Base-by-base conservation (phyloP, 78 protist species). In the Monosiga brevicollis region DNA sequence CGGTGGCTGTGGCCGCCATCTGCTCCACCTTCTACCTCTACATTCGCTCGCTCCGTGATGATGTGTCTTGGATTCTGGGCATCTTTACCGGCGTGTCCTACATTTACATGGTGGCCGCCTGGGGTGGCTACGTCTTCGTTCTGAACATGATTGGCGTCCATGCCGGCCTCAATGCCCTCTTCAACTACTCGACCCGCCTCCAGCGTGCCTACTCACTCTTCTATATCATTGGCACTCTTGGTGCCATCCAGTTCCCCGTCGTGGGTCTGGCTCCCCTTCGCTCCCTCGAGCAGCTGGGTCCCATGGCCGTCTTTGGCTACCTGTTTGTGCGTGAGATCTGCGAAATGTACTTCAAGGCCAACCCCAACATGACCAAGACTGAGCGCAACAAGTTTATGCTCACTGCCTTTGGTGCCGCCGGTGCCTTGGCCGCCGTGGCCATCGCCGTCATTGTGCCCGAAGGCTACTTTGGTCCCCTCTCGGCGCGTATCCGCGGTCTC, bases 81-180 rank as follows among this genome's bases (percentile, higher is more conserved):
- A 41, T 85, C 83, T 10, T 20, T 75, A 54, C 94, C 32, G 91
- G 93, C 41, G 81, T 92, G 24, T 91, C 94, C 29, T 97, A 96
- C 93, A 88, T 92, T 54, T 95, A 94, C 93, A 91, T 94, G 96
- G 88, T 84, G 25, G 54, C 93, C 43, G 91, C 98, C 2, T 97
- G 99, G 99, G 99, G 99, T 10, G 99, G 99, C 42, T 98, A 99
- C 83, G 93, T 96, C n/a, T 98, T 96, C 92, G 91, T 99, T 80
- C 90, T 93, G 87, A 98, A 98, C 91, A 78, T 98, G 38, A 88
- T 98, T 15, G 97, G 98, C 70, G 85, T 98, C 26, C 92, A 97
- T 87, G 97, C 84, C n/a, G 71, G 91, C 38, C 87, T 97, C 38
- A 73, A 92, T 35, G 96, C 95, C 35, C 85, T 96, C 54, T 96